A percentile compares a stretch with the other conserved stretches of the same genome.
Conservation (phyloP, 805 yeast genomes). For the Candida palmyrensis region DNA sequence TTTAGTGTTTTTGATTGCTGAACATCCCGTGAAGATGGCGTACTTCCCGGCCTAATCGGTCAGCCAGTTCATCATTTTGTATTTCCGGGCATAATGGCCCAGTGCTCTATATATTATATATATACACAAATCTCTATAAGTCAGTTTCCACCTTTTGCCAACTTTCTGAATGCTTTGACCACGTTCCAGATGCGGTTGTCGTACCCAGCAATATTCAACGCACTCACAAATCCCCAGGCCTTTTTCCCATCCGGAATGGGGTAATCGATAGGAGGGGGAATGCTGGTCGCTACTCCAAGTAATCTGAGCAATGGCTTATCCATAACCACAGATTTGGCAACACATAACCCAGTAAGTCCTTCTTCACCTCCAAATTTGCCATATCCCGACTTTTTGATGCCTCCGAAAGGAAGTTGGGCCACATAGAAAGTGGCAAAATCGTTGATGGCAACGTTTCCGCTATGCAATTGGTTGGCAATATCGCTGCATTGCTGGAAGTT, state of each 20-base stretch:
- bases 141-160: conserved; percentile 28
- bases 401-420: conserved; percentile 97
- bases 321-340: conserved; percentile 80
- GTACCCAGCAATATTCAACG: conserved; percentile 81
- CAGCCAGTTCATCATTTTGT: too few relatives aligned
- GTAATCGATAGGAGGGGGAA: conserved; percentile 87
- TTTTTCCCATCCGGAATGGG: conserved; percentile 76
- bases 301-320: conserved; percentile 66
- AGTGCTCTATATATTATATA: too few relatives aligned
- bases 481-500: conserved; percentile 51
- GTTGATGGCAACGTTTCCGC: conserved; percentile 94
- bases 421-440: conserved; percentile 96
- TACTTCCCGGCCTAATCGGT: too few relatives aligned
- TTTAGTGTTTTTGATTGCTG: too few relatives aligned
- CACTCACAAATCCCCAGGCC: conserved; percentile 86
- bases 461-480: conserved; percentile 58
- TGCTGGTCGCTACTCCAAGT: conserved; percentile 61
- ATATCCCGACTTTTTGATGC: conserved; percentile 86
- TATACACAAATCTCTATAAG: conserved; percentile 1
- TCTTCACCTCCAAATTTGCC: conserved; percentile 99
- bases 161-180: conserved; percentile 30
- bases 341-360: conserved; percentile 86
- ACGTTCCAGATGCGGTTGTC: conserved; percentile 68
- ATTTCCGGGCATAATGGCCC: too few relatives aligned
- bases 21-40: too few relatives aligned